phyloP scores from a whole-genome alignment of 2,329 filamentous ascomycete species.

The Amylocarpus encephaloides region DNA sequence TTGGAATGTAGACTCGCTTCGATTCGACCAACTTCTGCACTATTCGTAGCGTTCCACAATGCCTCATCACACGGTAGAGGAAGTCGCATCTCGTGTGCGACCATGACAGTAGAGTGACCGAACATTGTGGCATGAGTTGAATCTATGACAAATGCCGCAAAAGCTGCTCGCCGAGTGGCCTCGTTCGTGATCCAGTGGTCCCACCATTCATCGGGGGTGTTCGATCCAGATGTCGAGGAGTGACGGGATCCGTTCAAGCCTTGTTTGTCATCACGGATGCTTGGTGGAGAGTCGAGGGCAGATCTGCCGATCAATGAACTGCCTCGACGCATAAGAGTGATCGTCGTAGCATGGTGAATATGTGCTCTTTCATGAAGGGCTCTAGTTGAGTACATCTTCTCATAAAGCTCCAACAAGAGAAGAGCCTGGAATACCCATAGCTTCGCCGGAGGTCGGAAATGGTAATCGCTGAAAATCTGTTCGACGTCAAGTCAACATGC shows the following conservation, averaged over 20 bases:
- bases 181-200: slow-evolving; percentile 94
- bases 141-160: slow-evolving; percentile 91
- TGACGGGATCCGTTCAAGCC: slow-evolving; percentile 49
- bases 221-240: slow-evolving; percentile 56
- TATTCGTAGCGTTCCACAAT: slow-evolving; percentile 85
- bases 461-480: slow-evolving; percentile 76
- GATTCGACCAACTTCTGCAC: slow-evolving; percentile 76
- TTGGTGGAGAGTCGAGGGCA: slow-evolving; percentile 76
- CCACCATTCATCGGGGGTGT: slow-evolving; percentile 87
- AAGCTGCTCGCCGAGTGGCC: slow-evolving; percentile 80
- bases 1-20: slow-evolving; percentile 75
- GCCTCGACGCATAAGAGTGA: slow-evolving; percentile 90
- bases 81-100: slow-evolving; percentile 88
- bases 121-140: slow-evolving; percentile 98
- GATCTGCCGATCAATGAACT: slow-evolving; percentile 85
- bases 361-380: slow-evolving; percentile 90
- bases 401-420: slow-evolving; percentile 82
- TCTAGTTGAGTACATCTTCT: slow-evolving; percentile 95
- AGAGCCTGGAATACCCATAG: slow-evolving; percentile 94
- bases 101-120: slow-evolving; percentile 94
- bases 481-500: too few relatives aligned
- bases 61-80: slow-evolving; percentile 89
- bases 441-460: slow-evolving; percentile 87
- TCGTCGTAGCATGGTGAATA: slow-evolving; percentile 91
- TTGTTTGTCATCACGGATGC: slow-evolving; percentile 43